These are phyloP conservation scores for Coemansia sp. DNA, from an alignment of 192 early-diverging fungal species.

Conservation along the genomic window DNA sequence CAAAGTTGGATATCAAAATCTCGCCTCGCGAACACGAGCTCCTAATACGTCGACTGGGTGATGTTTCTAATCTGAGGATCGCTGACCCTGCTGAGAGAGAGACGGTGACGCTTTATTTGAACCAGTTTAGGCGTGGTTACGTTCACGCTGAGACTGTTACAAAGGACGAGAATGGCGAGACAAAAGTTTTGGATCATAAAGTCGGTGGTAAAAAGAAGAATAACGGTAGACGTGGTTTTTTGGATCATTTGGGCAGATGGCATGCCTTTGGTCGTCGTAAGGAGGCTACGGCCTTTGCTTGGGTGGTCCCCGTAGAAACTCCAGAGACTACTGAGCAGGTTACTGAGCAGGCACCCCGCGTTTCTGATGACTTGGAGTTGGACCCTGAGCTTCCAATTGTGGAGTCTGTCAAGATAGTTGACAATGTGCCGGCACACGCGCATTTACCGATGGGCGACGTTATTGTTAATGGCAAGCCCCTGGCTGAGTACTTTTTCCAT, in stretches of 20 bases:
- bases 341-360: not conserved
- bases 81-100: not conserved
- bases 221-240: slow-evolving; percentile 38
- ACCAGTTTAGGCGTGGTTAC: slow-evolving; percentile 32
- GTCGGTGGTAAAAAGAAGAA: slow-evolving; percentile 21
- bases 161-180: not conserved
- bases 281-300: slow-evolving; percentile 74
- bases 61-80: slow-evolving; percentile 14
- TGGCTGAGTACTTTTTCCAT: slow-evolving; percentile 76
- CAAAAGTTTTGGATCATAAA: not conserved
- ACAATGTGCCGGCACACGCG: slow-evolving; percentile 9
- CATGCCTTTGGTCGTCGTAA: slow-evolving; percentile 81
- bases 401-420: not conserved
- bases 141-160: slow-evolving; percentile 21
- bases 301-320: slow-evolving; percentile 60
- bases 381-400: not conserved
- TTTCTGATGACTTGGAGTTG: not conserved
- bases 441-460: slow-evolving; percentile 56
- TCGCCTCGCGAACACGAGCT: slow-evolving; percentile 26
- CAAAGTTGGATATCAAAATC: slow-evolving; percentile 26
- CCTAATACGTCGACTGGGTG: slow-evolving; percentile 20
- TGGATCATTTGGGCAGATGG: slow-evolving; percentile 73
- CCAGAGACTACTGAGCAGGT: not conserved
- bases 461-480: slow-evolving; percentile 76
- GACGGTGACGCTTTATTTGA: slow-evolving; percentile 22